Evolutionary conservation across 257 asterid species (phyloP).

Genomic region (Mentha longifolia): DNA sequence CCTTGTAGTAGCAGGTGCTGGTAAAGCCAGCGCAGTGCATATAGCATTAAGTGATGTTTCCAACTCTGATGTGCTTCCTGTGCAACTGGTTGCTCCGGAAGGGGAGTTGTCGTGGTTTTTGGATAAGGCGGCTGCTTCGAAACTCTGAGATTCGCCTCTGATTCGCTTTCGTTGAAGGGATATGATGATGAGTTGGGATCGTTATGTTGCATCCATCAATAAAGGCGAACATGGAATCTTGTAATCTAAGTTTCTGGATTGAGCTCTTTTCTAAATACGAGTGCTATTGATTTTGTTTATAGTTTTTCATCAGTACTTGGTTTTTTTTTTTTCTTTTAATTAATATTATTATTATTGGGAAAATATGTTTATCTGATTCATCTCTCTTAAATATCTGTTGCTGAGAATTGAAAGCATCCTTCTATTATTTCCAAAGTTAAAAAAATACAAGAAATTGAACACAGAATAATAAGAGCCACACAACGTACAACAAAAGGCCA

Average conservation of each 20-base stretch:
- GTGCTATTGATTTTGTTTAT: not conserved
- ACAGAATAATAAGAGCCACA: not conserved
- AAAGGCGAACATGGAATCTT: slow-evolving; percentile 1
- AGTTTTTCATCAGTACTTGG: too few relatives aligned
- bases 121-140: slow-evolving; percentile 90
- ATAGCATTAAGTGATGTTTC: slow-evolving; percentile 56
- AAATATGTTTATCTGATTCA: too few relatives aligned
- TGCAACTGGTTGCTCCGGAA: slow-evolving; percentile 74
- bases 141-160: slow-evolving; percentile 49
- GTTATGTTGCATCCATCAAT: not conserved
- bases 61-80: slow-evolving; percentile 66
- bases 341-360: too few relatives aligned
- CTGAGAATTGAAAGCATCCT: not conserved
- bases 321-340: too few relatives aligned
- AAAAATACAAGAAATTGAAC: not conserved
- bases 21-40: slow-evolving; percentile 69
- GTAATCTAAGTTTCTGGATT: slow-evolving; percentile 2
- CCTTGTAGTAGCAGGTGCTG: slow-evolving; percentile 76
- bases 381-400: too few relatives aligned
- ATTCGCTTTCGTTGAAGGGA: too few relatives aligned
- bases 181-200: not conserved
- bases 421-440: not conserved
- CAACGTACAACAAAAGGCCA: not conserved
- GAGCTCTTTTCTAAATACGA: not conserved
- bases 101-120: slow-evolving; percentile 84